Evolutionary conservation across 371 early-diverging fungal species (phyloP).

Genomic region (Actinomortierella ambigua): DNA sequence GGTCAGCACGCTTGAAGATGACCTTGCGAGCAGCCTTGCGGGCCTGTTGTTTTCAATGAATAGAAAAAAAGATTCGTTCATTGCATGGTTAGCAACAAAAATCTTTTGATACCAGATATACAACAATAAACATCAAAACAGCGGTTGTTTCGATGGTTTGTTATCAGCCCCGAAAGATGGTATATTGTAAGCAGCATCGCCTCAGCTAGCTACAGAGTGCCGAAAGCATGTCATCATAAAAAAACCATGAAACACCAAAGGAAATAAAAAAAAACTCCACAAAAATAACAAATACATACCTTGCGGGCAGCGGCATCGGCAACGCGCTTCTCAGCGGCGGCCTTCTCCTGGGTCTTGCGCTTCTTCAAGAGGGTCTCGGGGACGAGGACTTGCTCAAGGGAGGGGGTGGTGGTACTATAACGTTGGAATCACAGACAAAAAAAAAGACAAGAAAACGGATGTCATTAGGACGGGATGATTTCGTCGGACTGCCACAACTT

Average conservation of each 20-base stretch:
- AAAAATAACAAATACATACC: constrained; percentile 51
- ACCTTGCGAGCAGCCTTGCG: constrained; percentile 85
- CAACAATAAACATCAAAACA: constrained; percentile 6
- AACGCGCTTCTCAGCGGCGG: constrained; percentile 74
- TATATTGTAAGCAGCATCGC: constrained; percentile 71
- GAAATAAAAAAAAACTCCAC: constrained; percentile 2
- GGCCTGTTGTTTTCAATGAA: constrained; percentile 58
- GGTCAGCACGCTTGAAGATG: constrained; percentile 97
- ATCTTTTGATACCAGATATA: constrained; percentile 26
- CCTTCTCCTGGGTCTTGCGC: constrained; percentile 89
- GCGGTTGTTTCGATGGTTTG: constrained; percentile 3
- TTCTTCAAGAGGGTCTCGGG: constrained; percentile 98
- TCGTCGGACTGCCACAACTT: constrained; percentile 44
- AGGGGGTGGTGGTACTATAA: constrained; percentile 57
- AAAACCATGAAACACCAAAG: constrained; percentile 14
- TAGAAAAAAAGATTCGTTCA: not conserved
- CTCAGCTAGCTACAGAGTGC: constrained; percentile 57
- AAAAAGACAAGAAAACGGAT: constrained; percentile 16
- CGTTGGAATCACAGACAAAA: constrained; percentile 6
- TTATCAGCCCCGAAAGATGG: constrained; percentile 91
- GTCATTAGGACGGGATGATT: constrained; percentile 7
- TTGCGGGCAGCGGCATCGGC: constrained; percentile 72
- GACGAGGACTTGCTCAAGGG: constrained; percentile 73
- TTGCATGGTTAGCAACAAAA: constrained; percentile 57
- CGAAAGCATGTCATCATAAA: constrained; percentile 56